A percentile compares a stretch with the other conserved stretches of the same genome.
These are phyloP conservation scores for Fusarium keratoplasticum DNA, from an alignment of 2,329 filamentous ascomycete species.

Conservation along the genomic window DNA sequence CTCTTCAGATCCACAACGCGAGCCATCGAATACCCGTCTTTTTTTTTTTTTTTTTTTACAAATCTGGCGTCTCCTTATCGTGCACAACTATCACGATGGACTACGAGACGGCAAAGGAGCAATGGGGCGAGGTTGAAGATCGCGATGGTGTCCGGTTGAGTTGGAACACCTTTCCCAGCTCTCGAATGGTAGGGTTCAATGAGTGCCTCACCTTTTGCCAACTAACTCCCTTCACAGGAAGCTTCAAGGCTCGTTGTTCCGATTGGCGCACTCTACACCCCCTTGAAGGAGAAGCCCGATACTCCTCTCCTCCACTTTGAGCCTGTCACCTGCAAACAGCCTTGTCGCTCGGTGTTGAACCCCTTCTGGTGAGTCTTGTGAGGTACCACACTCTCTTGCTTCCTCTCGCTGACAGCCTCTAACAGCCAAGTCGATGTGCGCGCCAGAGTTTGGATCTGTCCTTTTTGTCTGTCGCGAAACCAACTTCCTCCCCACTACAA, in stretches of 20 bases:
- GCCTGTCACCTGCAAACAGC: constrained; percentile 95
- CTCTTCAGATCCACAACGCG: too few relatives aligned
- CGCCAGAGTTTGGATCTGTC: constrained; percentile 88
- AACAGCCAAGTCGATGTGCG: constrained; percentile 83
- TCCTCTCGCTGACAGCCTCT: constrained; percentile 38
- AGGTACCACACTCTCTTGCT: too few relatives aligned
- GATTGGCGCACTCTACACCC: constrained; percentile 95
- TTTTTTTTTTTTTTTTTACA: too few relatives aligned
- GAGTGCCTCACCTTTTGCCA: background rate
- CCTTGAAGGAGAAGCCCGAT: constrained; percentile 92
- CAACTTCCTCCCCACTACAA: constrained; percentile 88
- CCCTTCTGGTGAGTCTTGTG: constrained; percentile 82
- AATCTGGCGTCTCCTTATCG: background rate
- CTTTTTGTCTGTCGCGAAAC: constrained; percentile 87
- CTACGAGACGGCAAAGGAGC: constrained; percentile 92
- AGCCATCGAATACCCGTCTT: too few relatives aligned
- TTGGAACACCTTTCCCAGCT: constrained; percentile 99
- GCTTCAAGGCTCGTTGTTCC: constrained; percentile 94
- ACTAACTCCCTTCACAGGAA: constrained; percentile 68
- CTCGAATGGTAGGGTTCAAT: constrained; percentile 83
- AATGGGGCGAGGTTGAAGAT: constrained; percentile 97
- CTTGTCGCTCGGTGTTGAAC: constrained; percentile 95
- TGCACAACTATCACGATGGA: constrained; percentile 70
- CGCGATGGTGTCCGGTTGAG: constrained; percentile 94
- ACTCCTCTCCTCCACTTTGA: constrained; percentile 93